Percentiles rank a stretch among this genome's conserved stretches.
phyloP scores from a whole-genome alignment of 2,329 filamentous ascomycete species.

The Teratosphaeria epicoccoides region DNA sequence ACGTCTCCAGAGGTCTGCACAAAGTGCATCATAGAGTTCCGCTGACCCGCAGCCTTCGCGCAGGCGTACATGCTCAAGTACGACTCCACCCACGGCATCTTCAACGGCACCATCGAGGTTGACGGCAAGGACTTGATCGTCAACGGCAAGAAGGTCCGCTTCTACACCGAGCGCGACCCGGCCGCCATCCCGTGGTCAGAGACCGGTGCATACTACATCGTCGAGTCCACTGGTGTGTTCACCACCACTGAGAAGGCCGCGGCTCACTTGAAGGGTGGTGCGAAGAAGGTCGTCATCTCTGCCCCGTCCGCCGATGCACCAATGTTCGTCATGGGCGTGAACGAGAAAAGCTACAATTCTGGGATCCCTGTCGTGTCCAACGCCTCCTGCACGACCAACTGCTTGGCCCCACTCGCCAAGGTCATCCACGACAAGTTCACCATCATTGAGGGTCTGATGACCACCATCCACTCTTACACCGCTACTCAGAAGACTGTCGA shows the following conservation, averaged over 20 bases:
- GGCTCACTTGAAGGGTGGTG: constrained; percentile 88
- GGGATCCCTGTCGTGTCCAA: constrained; percentile 93
- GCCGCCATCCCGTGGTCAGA: constrained; percentile 80
- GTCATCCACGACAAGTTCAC: constrained; percentile 97
- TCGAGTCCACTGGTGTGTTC: constrained; percentile 98
- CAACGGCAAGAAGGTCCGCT: constrained; percentile 90
- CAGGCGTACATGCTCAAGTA: constrained; percentile 99
- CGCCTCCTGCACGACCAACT: constrained; percentile 99
- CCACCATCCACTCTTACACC: constrained; percentile 99
- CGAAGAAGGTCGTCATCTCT: constrained; percentile 86
- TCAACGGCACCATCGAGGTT: constrained; percentile 82
- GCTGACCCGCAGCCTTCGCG: constrained; percentile 9
- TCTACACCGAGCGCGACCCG: constrained; percentile 90
- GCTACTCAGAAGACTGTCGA: constrained; percentile 99
- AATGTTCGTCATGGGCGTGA: constrained; percentile 99
- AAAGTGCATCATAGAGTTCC: not conserved
- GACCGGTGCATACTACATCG: constrained; percentile 82
- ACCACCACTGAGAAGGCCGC: constrained; percentile 94
- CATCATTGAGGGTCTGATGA: constrained; percentile 99
- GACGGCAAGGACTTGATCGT: constrained; percentile 64
- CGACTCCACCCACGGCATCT: constrained; percentile 90
- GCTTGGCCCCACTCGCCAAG: constrained; percentile 97
- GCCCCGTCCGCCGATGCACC: constrained; percentile 89
- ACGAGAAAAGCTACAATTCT: constrained; percentile 85
- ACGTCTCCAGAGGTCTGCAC: not conserved